Base-by-base conservation (phyloP, 1,284 basidiomycete species). In the Pseudozyma flocculosa region DNA sequence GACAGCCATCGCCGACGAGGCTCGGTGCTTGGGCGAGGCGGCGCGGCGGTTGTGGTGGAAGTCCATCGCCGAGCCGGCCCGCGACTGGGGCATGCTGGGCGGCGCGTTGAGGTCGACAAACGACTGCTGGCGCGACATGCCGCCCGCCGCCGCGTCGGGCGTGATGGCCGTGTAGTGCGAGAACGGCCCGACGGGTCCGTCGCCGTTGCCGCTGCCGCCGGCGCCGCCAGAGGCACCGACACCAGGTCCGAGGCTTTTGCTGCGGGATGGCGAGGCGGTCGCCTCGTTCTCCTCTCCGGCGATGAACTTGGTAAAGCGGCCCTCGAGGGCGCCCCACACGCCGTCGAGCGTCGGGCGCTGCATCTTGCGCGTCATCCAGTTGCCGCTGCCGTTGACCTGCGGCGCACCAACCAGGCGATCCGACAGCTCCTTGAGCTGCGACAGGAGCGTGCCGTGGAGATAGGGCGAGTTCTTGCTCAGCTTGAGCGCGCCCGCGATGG, bases 141-240 rank as follows among this genome's bases (percentile, higher is more conserved):
- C 70, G 18, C 72, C 74, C 2, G 76, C 74, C 1, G 70, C 76
- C 0, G 67, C 75, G 14, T 85, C 82, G 0, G 91, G 92, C 1
- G 94, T 91, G 67, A 98, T 96, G 17, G 91, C 87, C 70, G 89
- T 92, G 79, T 90, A 97, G 72, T 92, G 92, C 19, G 91, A 87
- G 80, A 98, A 98, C 8, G 94, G 90, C 0, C 93, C 94, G 8
- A 79, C 50, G 3, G 56, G 13, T 29, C 26, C 26, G n/a, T n/a
- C n/a, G 56, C 58, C 53, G 63, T 83, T 23, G 47, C 55, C 63
- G 36, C 60, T 67, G 24, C 51, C 43, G 9, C 59, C 42, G 3
- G 45, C 54, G n/a, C 21, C 50, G n/a, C 54, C 54, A n/a, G n/a
- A n/a, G n/a, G n/a, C n/a, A n/a, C n/a, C n/a, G n/a, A n/a, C 37